Evolutionary conservation across 1,284 basidiomycete species (phyloP).

Genomic region (Ustilago curta): DNA sequence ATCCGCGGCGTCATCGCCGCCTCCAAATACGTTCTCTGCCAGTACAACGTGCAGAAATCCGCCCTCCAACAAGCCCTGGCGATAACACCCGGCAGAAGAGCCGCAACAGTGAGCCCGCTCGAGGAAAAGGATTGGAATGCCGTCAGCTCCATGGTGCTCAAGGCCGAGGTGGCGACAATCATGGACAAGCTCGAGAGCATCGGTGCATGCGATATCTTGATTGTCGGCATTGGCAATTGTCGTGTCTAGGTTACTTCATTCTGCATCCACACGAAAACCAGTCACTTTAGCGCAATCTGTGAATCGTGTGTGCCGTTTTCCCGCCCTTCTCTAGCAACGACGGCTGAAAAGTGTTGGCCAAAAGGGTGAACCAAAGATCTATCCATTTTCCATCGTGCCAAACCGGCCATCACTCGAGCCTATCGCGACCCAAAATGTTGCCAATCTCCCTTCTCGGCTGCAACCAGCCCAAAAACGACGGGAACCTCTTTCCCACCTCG

Average conservation of each 20-base stretch:
- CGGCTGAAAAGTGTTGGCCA: too few relatives aligned
- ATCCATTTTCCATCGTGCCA: background rate
- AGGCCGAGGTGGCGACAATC: conserved; percentile 81
- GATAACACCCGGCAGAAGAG: conserved; percentile 89
- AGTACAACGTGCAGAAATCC: conserved; percentile 86
- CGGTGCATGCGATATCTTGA: conserved; percentile 90
- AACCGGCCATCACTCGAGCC: conserved; percentile 40
- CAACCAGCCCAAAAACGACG: conserved; percentile 64
- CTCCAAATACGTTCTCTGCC: conserved; percentile 85
- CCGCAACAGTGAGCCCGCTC: conserved; percentile 88
- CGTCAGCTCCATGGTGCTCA: conserved; percentile 91
- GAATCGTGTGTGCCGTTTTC: too few relatives aligned
- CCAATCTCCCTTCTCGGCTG: conserved; percentile 63
- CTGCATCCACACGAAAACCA: too few relatives aligned
- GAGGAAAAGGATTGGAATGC: conserved; percentile 87
- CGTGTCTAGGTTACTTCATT: conserved; percentile 76
- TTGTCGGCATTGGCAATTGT: conserved; percentile 92
- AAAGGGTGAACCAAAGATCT: too few relatives aligned
- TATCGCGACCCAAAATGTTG: conserved; percentile 50
- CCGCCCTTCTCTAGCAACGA: too few relatives aligned
- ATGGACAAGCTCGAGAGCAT: conserved; percentile 88
- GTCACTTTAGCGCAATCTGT: too few relatives aligned
- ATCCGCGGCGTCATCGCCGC: conserved; percentile 95
- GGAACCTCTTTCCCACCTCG: conserved; percentile 45
- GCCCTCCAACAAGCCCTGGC: conserved; percentile 76